phyloP scores from a whole-genome alignment of 768 basidiomycete genomes.

The Hebeloma cylindrosporum region DNA sequence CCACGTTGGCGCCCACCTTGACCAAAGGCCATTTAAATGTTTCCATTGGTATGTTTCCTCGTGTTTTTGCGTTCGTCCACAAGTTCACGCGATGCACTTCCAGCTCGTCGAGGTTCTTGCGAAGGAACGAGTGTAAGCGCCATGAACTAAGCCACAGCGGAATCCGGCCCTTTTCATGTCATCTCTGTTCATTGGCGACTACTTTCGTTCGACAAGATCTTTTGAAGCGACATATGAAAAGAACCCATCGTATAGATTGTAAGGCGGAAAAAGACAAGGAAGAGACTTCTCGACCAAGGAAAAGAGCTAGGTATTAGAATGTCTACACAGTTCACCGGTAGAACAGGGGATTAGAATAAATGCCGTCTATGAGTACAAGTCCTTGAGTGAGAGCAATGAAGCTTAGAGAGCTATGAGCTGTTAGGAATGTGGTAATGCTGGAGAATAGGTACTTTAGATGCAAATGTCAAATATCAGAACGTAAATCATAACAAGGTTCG shows the following conservation, averaged over 20 bases:
- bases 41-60: conserved; percentile 48
- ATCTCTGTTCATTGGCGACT: conserved; percentile 48
- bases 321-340: conserved; percentile 7
- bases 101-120: conserved; percentile 63
- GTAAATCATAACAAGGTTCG: conserved; percentile 8
- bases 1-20: conserved; percentile 71
- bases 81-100: conserved; percentile 1
- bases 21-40: conserved; percentile 66
- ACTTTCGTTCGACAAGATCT: conserved; percentile 70
- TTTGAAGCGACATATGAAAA: conserved; percentile 62
- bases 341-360: background rate
- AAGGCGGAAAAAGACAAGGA: conserved; percentile 33
- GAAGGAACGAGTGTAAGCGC: conserved; percentile 77
- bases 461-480: conserved; percentile 2
- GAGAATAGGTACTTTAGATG: conserved; percentile 21
- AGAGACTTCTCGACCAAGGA: conserved; percentile 21
- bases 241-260: conserved; percentile 45
- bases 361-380: conserved; percentile 18
- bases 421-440: conserved; percentile 12
- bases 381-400: conserved; percentile 12
- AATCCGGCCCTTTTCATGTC: conserved; percentile 56
- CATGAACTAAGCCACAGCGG: conserved; percentile 68
- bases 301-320: conserved; percentile 19
- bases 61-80: background rate
- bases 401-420: conserved; percentile 11